Evolutionary conservation across 1,139 yeast species (phyloP).

Genomic region (Pichia cactophila): DNA sequence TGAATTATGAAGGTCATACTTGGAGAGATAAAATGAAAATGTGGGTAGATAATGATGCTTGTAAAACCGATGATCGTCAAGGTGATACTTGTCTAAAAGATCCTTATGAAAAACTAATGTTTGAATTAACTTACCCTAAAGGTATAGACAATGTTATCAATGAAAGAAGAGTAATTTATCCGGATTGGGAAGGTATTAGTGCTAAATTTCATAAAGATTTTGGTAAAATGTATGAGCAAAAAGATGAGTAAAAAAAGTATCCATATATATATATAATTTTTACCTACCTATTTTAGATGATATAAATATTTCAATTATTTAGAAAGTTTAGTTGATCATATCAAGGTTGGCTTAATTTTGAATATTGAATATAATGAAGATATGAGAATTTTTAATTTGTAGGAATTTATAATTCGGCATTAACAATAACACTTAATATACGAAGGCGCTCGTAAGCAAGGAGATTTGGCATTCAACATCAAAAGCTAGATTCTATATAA

Average conservation of each 20-base stretch:
- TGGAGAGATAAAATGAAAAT: constrained; percentile 30
- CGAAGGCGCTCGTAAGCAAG: no score
- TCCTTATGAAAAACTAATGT: background rate
- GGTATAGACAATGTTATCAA: background rate
- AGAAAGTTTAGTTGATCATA: no score
- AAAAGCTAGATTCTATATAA: no score
- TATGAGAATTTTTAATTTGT: no score
- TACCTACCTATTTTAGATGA: no score
- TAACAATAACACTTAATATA: no score
- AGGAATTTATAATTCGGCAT: no score
- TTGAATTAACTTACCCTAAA: background rate
- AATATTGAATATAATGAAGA: no score
- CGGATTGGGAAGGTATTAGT: background rate
- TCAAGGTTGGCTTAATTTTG: no score
- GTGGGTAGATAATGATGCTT: constrained; percentile 30
- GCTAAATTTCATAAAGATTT: background rate
- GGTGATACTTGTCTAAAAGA: background rate
- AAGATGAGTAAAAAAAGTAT: background rate
- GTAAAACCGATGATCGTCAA: constrained; percentile 8
- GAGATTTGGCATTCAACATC: no score
- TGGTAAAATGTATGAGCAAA: background rate
- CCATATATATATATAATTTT: no score
- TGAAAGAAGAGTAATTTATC: background rate
- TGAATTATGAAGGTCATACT: constrained; percentile 26
- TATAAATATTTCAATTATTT: no score